Evolutionary conservation across 2,329 filamentous ascomycete species (phyloP).

Genomic region (Botrytis aclada): DNA sequence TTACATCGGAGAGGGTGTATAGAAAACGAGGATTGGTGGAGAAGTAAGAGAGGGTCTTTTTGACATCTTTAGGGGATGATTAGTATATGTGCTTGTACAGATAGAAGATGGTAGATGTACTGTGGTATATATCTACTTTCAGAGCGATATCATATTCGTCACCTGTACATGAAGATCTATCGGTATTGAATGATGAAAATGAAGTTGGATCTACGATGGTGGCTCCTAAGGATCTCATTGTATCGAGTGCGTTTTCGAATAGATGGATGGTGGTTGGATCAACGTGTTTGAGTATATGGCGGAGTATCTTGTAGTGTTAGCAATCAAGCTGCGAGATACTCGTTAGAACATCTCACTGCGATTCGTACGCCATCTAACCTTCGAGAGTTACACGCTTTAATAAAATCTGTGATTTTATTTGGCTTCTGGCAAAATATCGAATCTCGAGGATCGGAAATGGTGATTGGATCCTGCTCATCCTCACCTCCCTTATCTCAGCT

Average conservation of each 20-base stretch:
- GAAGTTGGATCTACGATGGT: conserved; percentile 61
- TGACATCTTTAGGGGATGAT: background rate
- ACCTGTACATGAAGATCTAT: conserved; percentile 7
- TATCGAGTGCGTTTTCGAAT: conserved; percentile 6
- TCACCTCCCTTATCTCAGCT: background rate
- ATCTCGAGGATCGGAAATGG: conserved; percentile 10
- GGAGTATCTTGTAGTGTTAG: background rate
- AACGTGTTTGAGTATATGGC: background rate
- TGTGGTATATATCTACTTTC: conserved; percentile 10
- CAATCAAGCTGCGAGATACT: background rate
- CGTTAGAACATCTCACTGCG: background rate
- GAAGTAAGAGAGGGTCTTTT: conserved; percentile 4
- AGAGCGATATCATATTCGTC: conserved; percentile 1
- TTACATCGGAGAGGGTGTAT: conserved; percentile 3
- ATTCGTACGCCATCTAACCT: conserved; percentile 10
- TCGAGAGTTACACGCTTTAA: background rate
- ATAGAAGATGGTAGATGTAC: background rate
- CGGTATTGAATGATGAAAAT: conserved; percentile 52
- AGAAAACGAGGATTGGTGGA: conserved; percentile 7
- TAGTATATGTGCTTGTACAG: background rate
- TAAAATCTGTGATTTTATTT: background rate
- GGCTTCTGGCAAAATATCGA: background rate
- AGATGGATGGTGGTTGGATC: background rate
- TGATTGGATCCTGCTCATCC: conserved; percentile 5
- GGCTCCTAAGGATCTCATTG: conserved; percentile 39